These are phyloP conservation scores for Scopulariopsis brevicaulis DNA, from an alignment of 2,329 filamentous ascomycete species.

Conservation along the genomic window DNA sequence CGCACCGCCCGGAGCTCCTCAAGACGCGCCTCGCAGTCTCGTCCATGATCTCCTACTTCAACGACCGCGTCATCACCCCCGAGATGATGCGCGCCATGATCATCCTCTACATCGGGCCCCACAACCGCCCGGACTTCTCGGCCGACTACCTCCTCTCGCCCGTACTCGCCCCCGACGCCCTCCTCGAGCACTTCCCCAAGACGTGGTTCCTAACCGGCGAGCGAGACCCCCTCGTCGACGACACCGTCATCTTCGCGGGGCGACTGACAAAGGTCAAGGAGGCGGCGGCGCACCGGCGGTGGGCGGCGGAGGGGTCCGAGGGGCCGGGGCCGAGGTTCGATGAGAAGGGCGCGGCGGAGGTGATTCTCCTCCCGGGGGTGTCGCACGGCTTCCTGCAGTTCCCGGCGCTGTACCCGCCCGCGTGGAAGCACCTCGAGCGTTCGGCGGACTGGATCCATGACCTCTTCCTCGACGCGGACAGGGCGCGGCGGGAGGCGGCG, in stretches of 20 bases:
- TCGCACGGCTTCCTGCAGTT: conserved; percentile 94
- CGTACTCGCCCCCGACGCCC: conserved; percentile 72
- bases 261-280: conserved; percentile 71
- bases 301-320: conserved; percentile 22
- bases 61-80: conserved; percentile 85
- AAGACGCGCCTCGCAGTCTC: conserved; percentile 86
- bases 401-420: conserved; percentile 75
- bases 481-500: conserved; percentile 16
- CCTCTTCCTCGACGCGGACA: conserved; percentile 48
- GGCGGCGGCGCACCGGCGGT: conserved; percentile 19
- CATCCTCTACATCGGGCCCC: conserved; percentile 88
- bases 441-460: conserved; percentile 75
- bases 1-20: conserved; percentile 46
- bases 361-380: conserved; percentile 76
- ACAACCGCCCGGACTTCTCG: conserved; percentile 84
- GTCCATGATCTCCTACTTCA: conserved; percentile 97
- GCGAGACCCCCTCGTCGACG: conserved; percentile 88
- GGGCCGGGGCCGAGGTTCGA: conserved; percentile 22
- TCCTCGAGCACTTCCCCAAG: conserved; percentile 83
- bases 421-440: conserved; percentile 75
- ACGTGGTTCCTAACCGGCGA: conserved; percentile 92
- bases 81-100: conserved; percentile 99
- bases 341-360: conserved; percentile 45
- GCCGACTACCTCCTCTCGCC: conserved; percentile 87
- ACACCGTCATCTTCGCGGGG: conserved; percentile 93